Conservation (phyloP, 352 stramenopile species). For the Phytophthora kernoviae region DNA sequence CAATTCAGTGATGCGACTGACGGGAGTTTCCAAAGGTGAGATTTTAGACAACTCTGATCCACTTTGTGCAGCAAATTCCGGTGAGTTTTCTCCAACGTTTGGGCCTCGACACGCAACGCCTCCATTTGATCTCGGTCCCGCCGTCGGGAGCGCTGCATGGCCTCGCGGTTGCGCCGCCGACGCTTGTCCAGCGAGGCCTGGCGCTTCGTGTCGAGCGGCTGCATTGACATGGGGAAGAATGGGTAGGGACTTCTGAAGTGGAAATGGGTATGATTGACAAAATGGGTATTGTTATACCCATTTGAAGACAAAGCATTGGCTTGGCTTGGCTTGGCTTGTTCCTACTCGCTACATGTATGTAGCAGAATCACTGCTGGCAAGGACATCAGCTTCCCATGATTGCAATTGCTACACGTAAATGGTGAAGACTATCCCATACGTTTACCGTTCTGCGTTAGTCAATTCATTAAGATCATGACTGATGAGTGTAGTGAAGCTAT, state of each 20-base stretch:
- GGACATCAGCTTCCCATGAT: too few relatives aligned
- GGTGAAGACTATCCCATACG: too few relatives aligned
- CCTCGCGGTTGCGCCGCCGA: conserved; percentile 60
- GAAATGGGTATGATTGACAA: not conserved
- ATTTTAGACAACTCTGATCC: conserved; percentile 37
- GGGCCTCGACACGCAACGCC: conserved; percentile 37
- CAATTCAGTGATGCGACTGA: conserved; percentile 23
- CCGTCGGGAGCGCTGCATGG: conserved; percentile 62
- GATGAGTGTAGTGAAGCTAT: too few relatives aligned
- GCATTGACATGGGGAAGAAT: conserved; percentile 3
- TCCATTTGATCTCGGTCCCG: conserved; percentile 63
- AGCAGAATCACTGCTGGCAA: too few relatives aligned
- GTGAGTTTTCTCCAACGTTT: conserved; percentile 39
- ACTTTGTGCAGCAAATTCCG: conserved; percentile 40
- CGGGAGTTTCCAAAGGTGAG: conserved; percentile 1
- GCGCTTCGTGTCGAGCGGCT: conserved; percentile 19
- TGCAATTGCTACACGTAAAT: too few relatives aligned
- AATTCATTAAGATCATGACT: too few relatives aligned
- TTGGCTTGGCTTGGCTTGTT: too few relatives aligned
- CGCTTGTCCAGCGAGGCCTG: conserved; percentile 50
- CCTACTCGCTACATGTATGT: too few relatives aligned
- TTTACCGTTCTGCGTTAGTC: too few relatives aligned
- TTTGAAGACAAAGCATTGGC: too few relatives aligned
- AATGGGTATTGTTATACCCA: not conserved
- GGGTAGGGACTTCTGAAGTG: not conserved